Percentiles rank a stretch among this genome's conserved stretches.
phyloP scores from a whole-genome alignment of 495 filamentous ascomycete species.

The Penicilliopsis zonata region DNA sequence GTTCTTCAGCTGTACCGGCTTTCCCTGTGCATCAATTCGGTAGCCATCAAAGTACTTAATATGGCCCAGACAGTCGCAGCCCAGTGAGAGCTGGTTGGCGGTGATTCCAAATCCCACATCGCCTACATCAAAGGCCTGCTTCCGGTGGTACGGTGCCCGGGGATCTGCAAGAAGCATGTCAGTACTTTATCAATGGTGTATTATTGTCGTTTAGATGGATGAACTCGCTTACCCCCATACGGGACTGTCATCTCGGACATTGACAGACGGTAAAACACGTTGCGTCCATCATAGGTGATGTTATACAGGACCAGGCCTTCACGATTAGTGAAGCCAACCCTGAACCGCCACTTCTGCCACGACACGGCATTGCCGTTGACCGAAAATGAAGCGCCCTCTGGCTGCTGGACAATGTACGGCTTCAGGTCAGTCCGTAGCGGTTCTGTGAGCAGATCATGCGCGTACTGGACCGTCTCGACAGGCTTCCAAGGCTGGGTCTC shows the following conservation, averaged over 20 bases:
- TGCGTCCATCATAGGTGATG: slow-evolving; percentile 57
- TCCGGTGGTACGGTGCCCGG: slow-evolving; percentile 54
- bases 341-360: slow-evolving; percentile 63
- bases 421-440: slow-evolving; percentile 50
- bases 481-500: slow-evolving; percentile 32
- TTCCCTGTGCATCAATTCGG: slow-evolving; percentile 40
- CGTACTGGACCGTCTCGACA: slow-evolving; percentile 41
- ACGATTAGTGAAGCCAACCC: slow-evolving; percentile 51
- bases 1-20: slow-evolving; percentile 41
- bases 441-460: slow-evolving; percentile 27
- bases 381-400: slow-evolving; percentile 62
- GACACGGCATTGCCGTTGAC: slow-evolving; percentile 23
- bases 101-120: slow-evolving; percentile 55
- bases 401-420: slow-evolving; percentile 65
- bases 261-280: slow-evolving; percentile 60
- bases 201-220: not conserved
- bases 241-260: slow-evolving; percentile 75
- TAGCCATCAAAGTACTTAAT: slow-evolving; percentile 55
- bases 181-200: not conserved
- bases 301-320: slow-evolving; percentile 55
- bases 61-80: slow-evolving; percentile 57
- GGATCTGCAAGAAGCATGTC: slow-evolving; percentile 33
- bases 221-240: slow-evolving; percentile 22
- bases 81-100: slow-evolving; percentile 55
- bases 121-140: slow-evolving; percentile 64